phyloP scores from a whole-genome alignment of 2,329 filamentous ascomycete species.

The Trichoderma harzianum region DNA sequence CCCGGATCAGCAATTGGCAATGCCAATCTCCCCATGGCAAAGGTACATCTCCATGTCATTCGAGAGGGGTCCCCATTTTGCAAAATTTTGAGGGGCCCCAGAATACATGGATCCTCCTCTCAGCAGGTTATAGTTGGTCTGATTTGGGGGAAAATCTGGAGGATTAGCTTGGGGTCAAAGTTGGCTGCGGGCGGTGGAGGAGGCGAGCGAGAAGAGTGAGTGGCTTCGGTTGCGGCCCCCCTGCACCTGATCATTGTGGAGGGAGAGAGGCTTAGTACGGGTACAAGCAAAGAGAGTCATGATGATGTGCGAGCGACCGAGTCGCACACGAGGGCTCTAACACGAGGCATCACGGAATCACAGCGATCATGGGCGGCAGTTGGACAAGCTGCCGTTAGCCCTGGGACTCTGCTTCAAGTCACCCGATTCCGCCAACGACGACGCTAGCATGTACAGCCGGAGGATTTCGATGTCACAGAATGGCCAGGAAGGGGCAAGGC shows the following conservation, averaged over 20 bases:
- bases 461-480: neutral
- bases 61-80: neutral
- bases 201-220: neutral
- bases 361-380: neutral
- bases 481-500: conserved; percentile 7
- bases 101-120: neutral
- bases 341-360: neutral
- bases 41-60: neutral
- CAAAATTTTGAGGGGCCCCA: conserved; percentile 17
- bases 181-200: neutral
- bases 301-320: neutral
- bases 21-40: neutral
- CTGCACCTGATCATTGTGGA: conserved; percentile 4
- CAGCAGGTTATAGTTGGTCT: neutral
- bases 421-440: neutral
- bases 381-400: conserved; percentile 11
- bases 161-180: conserved; percentile 1
- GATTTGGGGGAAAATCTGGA: neutral
- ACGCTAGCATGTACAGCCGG: neutral
- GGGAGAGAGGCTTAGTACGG: neutral
- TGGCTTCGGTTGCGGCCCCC: conserved; percentile 12
- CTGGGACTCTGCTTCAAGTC: neutral
- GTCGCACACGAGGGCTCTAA: neutral
- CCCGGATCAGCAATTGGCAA: conserved; percentile 1
- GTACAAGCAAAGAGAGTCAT: neutral